Evolutionary conservation across 2,329 filamentous ascomycete genomes (phyloP), one percentile per base, ranked within the genome.

Genomic region (Emergomyces pasteurianus): DNA sequence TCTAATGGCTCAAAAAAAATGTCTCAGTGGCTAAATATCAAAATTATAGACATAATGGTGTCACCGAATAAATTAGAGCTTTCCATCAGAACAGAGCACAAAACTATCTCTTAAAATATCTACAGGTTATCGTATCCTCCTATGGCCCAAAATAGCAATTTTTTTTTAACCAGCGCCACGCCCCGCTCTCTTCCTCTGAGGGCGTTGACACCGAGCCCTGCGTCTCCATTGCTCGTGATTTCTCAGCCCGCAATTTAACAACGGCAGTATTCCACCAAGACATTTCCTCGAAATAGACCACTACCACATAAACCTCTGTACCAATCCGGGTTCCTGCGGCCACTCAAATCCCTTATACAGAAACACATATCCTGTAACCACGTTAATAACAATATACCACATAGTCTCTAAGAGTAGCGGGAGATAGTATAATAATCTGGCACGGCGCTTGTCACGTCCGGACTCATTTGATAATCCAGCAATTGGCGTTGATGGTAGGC

Each of bases 271-370:
- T 38, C 6, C 50, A n/a, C 36, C 3, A 12, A 21, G 43, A 5
- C 26, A 31, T 5, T 31, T 6, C 23, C 54, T n/a, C 5, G 9
- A 52, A 34, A 56, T 42, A 26, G 8, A 26, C 14, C 10, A 6
- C 50, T 65, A 83, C 81, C 81, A 86, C 75, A 86, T 80, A 66
- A 86, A 86, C 58, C 83, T 75, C 72, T 86, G 83, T 36, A 81
- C 68, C 63, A 75, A 79, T 2, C 80, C 82, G 23, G 81, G 81
- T 67, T 86, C 83, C 65, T 80, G 80, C 2, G 76, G 71, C 83
- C 83, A 86, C 59, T 76, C 73, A 63, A 85, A 86, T 0, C 78
- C 80, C 66, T 76, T 74, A 61, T 81, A 77, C 60, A 86, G 64
- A 69, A 86, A 86, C 8, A 81, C 70, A 65, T 83, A 83, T 14